phyloP scores from a whole-genome alignment of 2,329 filamentous ascomycete species.

The Xylaria sp. region DNA sequence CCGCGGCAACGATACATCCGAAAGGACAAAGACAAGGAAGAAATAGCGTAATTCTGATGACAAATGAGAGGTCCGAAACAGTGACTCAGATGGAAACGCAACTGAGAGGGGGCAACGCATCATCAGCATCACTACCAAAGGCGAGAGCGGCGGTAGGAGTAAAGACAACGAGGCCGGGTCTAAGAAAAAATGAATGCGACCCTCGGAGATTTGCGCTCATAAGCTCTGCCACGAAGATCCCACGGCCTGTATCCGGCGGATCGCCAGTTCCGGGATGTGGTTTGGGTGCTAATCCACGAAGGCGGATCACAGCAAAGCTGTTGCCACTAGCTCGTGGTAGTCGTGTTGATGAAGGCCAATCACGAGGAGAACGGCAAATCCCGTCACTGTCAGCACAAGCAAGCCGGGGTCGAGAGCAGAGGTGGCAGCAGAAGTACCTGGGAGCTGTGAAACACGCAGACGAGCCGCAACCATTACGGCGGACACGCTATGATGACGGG shows the following conservation, averaged over 20 bases:
- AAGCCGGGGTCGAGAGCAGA: background rate
- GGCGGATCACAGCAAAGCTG: background rate
- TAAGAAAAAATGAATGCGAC: conserved; percentile 9
- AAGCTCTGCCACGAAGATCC: conserved; percentile 12
- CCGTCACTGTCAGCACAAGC: background rate
- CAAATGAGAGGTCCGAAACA: background rate
- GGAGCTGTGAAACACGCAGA: background rate
- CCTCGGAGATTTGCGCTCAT: conserved; percentile 10
- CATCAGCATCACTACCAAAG: background rate
- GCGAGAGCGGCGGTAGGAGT: background rate
- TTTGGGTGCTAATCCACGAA: conserved; percentile 1
- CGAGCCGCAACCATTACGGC: background rate
- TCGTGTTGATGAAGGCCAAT: background rate
- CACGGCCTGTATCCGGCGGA: conserved; percentile 1
- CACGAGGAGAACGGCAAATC: background rate
- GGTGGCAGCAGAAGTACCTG: background rate
- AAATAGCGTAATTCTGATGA: background rate
- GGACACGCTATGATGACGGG: background rate
- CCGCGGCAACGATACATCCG: background rate
- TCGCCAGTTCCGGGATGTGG: conserved; percentile 6
- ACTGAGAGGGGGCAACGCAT: background rate
- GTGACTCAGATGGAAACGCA: background rate
- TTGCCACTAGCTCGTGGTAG: background rate
- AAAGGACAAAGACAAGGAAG: background rate
- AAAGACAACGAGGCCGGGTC: background rate